Percentiles rank a stretch among this genome's conserved stretches.
phyloP scores from a whole-genome alignment of 768 basidiomycete genomes.

The Daedaleopsis nitida region DNA sequence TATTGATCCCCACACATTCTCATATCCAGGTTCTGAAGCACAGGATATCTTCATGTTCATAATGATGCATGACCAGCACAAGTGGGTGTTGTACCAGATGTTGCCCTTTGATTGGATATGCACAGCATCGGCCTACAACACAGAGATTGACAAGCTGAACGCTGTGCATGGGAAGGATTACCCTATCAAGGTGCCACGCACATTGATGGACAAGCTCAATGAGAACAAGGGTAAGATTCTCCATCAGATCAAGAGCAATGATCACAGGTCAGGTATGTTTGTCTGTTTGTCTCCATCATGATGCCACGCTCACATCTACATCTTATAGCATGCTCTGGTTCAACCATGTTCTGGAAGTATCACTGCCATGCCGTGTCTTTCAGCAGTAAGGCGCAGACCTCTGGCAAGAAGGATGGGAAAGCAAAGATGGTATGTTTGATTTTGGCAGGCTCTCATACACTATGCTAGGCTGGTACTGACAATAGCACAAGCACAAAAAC shows the following conservation, averaged over 20 bases:
- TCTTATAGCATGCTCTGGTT: too few relatives aligned
- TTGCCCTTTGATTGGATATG: conserved; percentile 7
- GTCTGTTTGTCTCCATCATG: too few relatives aligned
- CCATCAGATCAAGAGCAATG: too few relatives aligned
- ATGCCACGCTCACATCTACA: too few relatives aligned
- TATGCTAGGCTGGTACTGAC: too few relatives aligned
- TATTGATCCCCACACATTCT: conserved; percentile 5
- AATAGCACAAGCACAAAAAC: conserved; percentile 1
- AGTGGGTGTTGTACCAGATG: conserved; percentile 24
- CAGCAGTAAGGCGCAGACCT: too few relatives aligned
- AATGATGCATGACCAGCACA: conserved; percentile 8
- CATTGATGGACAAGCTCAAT: conserved; percentile 14
- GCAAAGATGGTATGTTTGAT: too few relatives aligned
- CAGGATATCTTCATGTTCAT: conserved; percentile 22
- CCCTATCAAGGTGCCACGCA: conserved; percentile 15
- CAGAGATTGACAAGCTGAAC: neutral
- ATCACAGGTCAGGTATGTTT: too few relatives aligned
- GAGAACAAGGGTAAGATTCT: conserved; percentile 6
- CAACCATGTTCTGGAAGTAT: too few relatives aligned
- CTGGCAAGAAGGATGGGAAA: too few relatives aligned
- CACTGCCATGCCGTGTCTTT: too few relatives aligned
- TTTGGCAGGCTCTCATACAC: too few relatives aligned
- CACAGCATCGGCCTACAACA: conserved; percentile 13
- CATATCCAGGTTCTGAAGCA: neutral
- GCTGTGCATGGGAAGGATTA: neutral